Evolutionary conservation across 2,329 filamentous ascomycete species (phyloP).

Genomic region (Calonectria multiphialidica): DNA sequence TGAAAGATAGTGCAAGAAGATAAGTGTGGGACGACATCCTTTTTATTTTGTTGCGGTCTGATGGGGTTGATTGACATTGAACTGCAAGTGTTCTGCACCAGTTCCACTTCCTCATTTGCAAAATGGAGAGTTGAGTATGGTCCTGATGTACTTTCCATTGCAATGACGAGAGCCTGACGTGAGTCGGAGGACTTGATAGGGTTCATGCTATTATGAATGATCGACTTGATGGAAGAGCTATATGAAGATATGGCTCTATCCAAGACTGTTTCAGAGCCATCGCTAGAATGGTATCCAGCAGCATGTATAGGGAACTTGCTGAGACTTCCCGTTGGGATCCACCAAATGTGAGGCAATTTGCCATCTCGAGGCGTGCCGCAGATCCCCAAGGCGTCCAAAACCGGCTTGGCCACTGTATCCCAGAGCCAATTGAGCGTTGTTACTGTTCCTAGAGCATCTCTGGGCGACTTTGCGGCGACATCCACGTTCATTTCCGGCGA

Average conservation of each 20-base stretch:
- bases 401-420: conserved; percentile 39
- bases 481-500: background rate
- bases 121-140: conserved; percentile 25
- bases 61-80: background rate
- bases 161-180: conserved; percentile 40
- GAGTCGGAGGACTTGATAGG: background rate
- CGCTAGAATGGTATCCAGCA: conserved; percentile 37
- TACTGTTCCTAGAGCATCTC: background rate
- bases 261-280: conserved; percentile 40
- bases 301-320: conserved; percentile 49
- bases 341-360: conserved; percentile 49
- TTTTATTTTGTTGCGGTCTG: conserved; percentile 17
- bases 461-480: background rate
- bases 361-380: conserved; percentile 19
- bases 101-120: conserved; percentile 33
- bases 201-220: conserved; percentile 40
- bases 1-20: conserved; percentile 51
- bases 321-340: conserved; percentile 48
- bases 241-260: conserved; percentile 55
- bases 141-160: conserved; percentile 39
- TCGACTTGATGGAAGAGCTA: conserved; percentile 46
- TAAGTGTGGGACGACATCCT: conserved; percentile 41
- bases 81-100: conserved; percentile 21
- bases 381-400: conserved; percentile 44
- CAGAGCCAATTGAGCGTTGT: conserved; percentile 47